Base-by-base conservation (phyloP, 805 yeast genomes). In the Candida chauliodis region DNA sequence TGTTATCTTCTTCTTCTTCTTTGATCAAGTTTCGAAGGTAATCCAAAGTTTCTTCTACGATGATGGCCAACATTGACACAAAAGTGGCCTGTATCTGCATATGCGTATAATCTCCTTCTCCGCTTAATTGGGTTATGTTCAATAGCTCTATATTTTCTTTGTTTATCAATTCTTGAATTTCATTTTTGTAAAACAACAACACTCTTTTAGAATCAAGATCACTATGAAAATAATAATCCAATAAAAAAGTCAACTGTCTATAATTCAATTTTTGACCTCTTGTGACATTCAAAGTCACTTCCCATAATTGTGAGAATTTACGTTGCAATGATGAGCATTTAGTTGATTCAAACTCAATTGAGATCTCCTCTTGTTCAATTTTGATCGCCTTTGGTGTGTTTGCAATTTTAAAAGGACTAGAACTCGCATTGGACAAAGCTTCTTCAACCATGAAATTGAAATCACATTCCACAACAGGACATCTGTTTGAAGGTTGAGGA, bases 381-480 rank as follows among this genome's bases (percentile, higher is more conserved):
- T 27, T 28, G 22, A 22, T 19, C 6, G 25, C 14, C 15, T 26
- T 34, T 7, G 37, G 24, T 3, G 39, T 36, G 11, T 13, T 22
- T 11, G 26, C 17, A 17, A 14, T 21, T 22, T 15, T 17, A 14
- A 24, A 13, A 6, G 38, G 34, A 20, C 23, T 21, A 11, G 17
- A 8, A 17, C 29, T 33, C 9, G 39, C 32, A 35, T 38, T 31
- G 2, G 33, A 29, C 15, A 28, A 13, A 20, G 38, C 26, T 28
- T 61, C 66, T 27, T 35, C 38, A 15, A 50, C 51, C 66, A 64
- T 56, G 29, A 60, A 51, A 41, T 61, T 59, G 43, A 66, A 55
- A 44, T 63, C 71, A 39, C 66, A 64, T 36, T 61, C 69, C 24
- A 66, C 55, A 2, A 67, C 72, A 1, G 73, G 72, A 37, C 73